Percentiles rank a stretch among this genome's conserved stretches.
Conservation (phyloP, 2,329 filamentous ascomycete genomes). For the Alternaria solani region DNA sequence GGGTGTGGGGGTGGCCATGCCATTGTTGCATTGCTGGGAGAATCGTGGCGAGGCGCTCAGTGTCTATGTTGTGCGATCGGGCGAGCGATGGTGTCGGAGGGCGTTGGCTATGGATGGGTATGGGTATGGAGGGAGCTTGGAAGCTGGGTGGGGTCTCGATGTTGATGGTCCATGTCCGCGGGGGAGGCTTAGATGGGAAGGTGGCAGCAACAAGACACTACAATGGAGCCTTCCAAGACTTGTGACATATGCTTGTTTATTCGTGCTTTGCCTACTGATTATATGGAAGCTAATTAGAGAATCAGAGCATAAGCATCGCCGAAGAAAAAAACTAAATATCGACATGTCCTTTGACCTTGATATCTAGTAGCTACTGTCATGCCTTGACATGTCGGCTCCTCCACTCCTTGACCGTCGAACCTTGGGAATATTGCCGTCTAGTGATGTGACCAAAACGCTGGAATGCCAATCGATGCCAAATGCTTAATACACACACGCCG, state of each 20-base stretch:
- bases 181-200: constrained; percentile 31
- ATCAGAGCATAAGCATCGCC: background rate
- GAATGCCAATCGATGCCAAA: constrained; percentile 17
- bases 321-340: background rate
- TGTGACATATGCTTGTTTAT: background rate
- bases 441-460: constrained; percentile 18
- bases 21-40: constrained; percentile 14
- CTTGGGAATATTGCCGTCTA: constrained; percentile 12
- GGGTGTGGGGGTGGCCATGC: constrained; percentile 1
- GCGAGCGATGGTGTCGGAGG: background rate
- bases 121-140: background rate
- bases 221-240: background rate
- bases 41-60: background rate
- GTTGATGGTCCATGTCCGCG: constrained; percentile 23
- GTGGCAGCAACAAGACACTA: constrained; percentile 17
- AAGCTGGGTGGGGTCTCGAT: constrained; percentile 9
- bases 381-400: constrained; percentile 5
- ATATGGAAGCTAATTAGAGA: background rate
- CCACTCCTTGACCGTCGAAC: background rate
- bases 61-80: constrained; percentile 3
- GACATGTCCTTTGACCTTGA: background rate
- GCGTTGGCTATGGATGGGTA: too few species aligned
- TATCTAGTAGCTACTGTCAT: constrained; percentile 1
- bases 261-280: background rate
- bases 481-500: constrained; percentile 7